phyloP scores from a whole-genome alignment of 306 rosid species.

The Inga leiocalycina region DNA sequence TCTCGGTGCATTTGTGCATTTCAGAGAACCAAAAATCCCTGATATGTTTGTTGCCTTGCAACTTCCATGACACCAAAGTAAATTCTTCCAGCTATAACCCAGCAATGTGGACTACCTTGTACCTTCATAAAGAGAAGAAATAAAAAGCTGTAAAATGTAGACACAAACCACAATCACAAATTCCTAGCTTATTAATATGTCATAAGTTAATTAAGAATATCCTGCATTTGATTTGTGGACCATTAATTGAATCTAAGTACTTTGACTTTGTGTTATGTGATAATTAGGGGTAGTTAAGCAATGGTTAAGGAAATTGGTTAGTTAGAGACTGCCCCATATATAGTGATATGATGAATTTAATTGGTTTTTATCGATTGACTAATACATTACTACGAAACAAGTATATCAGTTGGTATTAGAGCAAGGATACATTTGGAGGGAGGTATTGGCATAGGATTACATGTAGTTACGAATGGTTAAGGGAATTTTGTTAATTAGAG shows the following conservation, averaged over 20 bases:
- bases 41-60: not conserved
- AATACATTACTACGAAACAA: no score
- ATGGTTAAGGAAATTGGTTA: not conserved
- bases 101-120: slow-evolving; percentile 5
- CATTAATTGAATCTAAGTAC: not conserved
- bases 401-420: no score
- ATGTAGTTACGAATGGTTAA: no score
- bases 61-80: not conserved
- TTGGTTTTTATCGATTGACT: not conserved
- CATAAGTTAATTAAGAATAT: not conserved
- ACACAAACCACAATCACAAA: not conserved
- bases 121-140: not conserved
- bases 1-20: not conserved
- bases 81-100: not conserved
- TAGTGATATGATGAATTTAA: not conserved
- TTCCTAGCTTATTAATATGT: not conserved
- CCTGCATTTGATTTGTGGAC: not conserved
- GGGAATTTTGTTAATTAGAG: no score
- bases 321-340: not conserved
- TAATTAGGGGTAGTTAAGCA: not conserved
- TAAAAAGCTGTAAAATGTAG: not conserved
- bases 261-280: not conserved
- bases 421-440: no score
- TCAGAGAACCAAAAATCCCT: not conserved
- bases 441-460: no score